Evolutionary conservation across 495 filamentous ascomycete genomes (phyloP).

Genomic region (Penicillium ochrochloron): DNA sequence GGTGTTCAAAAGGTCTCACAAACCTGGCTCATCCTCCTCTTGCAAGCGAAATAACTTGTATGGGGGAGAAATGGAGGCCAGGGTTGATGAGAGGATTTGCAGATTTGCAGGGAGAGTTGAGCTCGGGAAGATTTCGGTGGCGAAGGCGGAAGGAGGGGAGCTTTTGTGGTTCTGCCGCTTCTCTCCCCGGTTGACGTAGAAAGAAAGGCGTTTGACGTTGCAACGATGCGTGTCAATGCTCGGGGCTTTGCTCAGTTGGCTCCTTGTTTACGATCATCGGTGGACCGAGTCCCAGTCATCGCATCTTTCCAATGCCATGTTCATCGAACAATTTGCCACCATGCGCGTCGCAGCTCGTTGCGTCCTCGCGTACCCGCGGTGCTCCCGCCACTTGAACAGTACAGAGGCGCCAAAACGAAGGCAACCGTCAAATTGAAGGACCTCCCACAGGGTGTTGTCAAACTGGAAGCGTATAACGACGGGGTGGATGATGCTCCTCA

Average conservation of each 20-base stretch:
- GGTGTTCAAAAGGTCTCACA: slow-evolving; percentile 39
- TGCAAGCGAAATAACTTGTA: slow-evolving; percentile 37
- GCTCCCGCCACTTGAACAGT: slow-evolving; percentile 18
- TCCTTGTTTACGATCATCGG: background rate
- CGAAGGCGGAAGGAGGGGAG: slow-evolving; percentile 46
- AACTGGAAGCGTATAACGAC: slow-evolving; percentile 51
- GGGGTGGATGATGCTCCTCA: slow-evolving; percentile 56
- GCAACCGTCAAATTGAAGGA: slow-evolving; percentile 64
- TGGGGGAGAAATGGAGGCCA: slow-evolving; percentile 38
- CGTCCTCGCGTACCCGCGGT: slow-evolving; percentile 25
- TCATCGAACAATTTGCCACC: slow-evolving; percentile 40
- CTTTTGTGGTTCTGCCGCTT: slow-evolving; percentile 31
- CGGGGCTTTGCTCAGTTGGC: slow-evolving; percentile 17
- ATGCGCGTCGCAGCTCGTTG: slow-evolving; percentile 35
- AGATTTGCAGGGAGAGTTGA: slow-evolving; percentile 23
- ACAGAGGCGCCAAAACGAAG: slow-evolving; percentile 55
- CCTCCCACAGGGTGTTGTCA: slow-evolving; percentile 64
- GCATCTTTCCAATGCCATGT: slow-evolving; percentile 25
- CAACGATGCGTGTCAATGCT: slow-evolving; percentile 35
- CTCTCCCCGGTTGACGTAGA: background rate
- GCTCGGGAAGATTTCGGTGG: slow-evolving; percentile 51
- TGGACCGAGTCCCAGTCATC: background rate
- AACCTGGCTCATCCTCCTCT: slow-evolving; percentile 49
- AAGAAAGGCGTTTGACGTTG: slow-evolving; percentile 14
- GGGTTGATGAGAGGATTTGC: slow-evolving; percentile 29